Base-by-base conservation (phyloP, 2,329 filamentous ascomycete genomes). In the Verticillium nonalfalfae region DNA sequence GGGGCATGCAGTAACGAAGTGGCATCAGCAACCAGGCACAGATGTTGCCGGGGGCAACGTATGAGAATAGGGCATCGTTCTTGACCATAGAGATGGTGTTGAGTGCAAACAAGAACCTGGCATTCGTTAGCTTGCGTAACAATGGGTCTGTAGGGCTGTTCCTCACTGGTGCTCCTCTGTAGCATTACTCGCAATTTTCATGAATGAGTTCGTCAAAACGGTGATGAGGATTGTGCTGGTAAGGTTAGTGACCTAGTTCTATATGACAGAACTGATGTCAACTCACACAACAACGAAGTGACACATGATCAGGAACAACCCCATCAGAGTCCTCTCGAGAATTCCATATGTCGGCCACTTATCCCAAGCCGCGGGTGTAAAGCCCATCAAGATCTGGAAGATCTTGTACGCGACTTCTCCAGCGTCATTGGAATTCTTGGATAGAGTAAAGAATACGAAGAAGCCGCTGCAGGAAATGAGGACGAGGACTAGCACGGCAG, bases 81-180 rank as follows among this genome's bases (percentile, higher is more conserved):
- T 97, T 98, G 66, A 97, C 94, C 91, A 97, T 96, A 4, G 92
- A 96, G 58, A 97, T 96, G 4, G 94, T 96, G 71, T 97, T 98
- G 73, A 98, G 93, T 0, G 94, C 94, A 70, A 98, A 97, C 2
- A 97, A 77, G 71, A 97, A 97, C 62, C 82, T 85, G 57, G 7
- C 4, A 3, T 21, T 1, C 11, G 9, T 56, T 65, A n/a, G 36
- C 26, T 14, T 33, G 38, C 6, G 10, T 18, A 18, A 34, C 5
- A 18, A 10, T 13, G 14, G 35, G 5, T 34, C 35, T 2, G 6
- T 3, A 26, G 18, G 10, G 9, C 45, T 7, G 18, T 18, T 26
- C 71, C 82, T 68, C 73, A 85, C 79, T 88, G 86, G 64, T 97
- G 93, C 75, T 97, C 94, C 72, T 97, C 90, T 60, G 92, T 91